Evolutionary conservation across 495 filamentous ascomycete species (phyloP).

Genomic region (Margaritispora aquatica): DNA sequence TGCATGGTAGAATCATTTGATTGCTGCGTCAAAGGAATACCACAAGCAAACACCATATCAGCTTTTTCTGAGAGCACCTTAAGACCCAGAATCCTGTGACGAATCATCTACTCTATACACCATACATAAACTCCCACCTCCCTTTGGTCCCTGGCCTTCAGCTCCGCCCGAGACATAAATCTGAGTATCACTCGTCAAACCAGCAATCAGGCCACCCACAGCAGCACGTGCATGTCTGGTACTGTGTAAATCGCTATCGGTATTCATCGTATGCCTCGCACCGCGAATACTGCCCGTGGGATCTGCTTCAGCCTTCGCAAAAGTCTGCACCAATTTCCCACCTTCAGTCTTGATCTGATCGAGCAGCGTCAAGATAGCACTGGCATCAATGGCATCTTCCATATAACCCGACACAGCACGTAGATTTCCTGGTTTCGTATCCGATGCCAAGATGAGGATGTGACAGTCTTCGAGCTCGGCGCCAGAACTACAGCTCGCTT

Average conservation of each 20-base stretch:
- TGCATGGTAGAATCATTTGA: too few relatives aligned
- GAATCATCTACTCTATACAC: slow-evolving; percentile 13
- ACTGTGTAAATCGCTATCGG: slow-evolving; percentile 24
- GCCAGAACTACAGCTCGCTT: slow-evolving; percentile 22
- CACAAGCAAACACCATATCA: too few relatives aligned
- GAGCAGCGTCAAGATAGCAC: slow-evolving; percentile 13
- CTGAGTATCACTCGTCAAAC: slow-evolving; percentile 21
- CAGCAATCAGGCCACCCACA: slow-evolving; percentile 22
- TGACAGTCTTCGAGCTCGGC: slow-evolving; percentile 25
- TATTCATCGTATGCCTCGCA: slow-evolving; percentile 24
- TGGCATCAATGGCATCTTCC: slow-evolving; percentile 24
- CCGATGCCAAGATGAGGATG: slow-evolving; percentile 23
- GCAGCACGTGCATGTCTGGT: slow-evolving; percentile 23
- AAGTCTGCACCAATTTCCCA: slow-evolving; percentile 21
- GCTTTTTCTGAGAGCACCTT: background rate
- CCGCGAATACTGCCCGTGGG: slow-evolving; percentile 17
- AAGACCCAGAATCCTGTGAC: background rate
- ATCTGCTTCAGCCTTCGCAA: slow-evolving; percentile 24
- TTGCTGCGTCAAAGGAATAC: too few relatives aligned
- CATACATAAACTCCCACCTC: slow-evolving; percentile 19
- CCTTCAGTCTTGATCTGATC: slow-evolving; percentile 13
- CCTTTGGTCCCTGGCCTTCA: slow-evolving; percentile 21
- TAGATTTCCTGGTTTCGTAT: slow-evolving; percentile 8
- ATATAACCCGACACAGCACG: slow-evolving; percentile 22
- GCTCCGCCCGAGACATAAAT: slow-evolving; percentile 20